Conservation (phyloP, 768 basidiomycete genomes). For the Naematelia aurantialba region DNA sequence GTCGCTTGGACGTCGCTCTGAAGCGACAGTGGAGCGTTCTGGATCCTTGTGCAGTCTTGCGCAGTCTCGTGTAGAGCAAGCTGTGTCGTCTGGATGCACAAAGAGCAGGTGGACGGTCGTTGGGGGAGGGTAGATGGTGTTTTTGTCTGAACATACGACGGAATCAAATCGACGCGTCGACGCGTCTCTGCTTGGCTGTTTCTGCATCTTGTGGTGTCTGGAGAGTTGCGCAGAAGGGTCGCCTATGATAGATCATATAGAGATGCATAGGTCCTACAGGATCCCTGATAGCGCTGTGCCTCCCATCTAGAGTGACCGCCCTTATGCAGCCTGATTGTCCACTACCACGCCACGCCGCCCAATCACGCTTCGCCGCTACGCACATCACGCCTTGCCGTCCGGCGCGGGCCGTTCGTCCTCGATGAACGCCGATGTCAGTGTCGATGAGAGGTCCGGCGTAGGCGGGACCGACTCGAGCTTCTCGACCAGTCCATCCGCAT, state of each 20-base stretch:
- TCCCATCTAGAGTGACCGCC: not conserved
- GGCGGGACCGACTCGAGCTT: slow-evolving; percentile 32
- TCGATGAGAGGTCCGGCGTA: not conserved
- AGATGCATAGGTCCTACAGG: not conserved
- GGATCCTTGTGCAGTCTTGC: no score
- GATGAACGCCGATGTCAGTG: not conserved
- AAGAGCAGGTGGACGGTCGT: no score
- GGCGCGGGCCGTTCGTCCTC: not conserved
- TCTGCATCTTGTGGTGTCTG: no score
- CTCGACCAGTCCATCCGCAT: slow-evolving; percentile 26
- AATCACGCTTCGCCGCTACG: no score
- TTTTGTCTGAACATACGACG: not conserved
- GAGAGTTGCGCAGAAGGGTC: no score
- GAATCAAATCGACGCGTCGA: not conserved
- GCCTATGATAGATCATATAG: not conserved
- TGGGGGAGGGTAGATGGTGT: not conserved
- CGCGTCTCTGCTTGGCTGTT: no score
- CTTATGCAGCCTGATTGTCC: not conserved
- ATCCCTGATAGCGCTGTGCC: not conserved
- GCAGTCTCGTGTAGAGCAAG: no score
- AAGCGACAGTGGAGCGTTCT: no score
- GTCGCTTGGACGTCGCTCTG: slow-evolving; percentile 1
- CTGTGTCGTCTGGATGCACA: no score
- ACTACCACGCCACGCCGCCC: no score
- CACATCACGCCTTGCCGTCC: not conserved